These are phyloP conservation scores for Chaetomiaceae sp. DNA, from an alignment of 2,329 filamentous ascomycete genomes.

Conservation along the genomic window DNA sequence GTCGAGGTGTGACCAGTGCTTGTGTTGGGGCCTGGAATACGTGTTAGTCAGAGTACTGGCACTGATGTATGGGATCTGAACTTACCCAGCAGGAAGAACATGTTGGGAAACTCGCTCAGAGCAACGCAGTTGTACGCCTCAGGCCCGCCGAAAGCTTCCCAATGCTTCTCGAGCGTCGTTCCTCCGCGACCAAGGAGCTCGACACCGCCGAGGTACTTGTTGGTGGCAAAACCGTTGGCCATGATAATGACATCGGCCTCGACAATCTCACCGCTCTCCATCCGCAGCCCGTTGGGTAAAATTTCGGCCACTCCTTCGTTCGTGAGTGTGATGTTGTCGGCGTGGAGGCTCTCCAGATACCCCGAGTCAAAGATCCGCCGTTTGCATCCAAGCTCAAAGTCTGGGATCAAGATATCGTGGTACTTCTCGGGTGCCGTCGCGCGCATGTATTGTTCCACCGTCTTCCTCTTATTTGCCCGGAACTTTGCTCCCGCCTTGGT, in stretches of 20 bases:
- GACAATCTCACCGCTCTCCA: slow-evolving; percentile 34
- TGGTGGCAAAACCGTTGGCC: slow-evolving; percentile 57
- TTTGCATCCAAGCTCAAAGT: slow-evolving; percentile 61
- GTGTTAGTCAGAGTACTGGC: not conserved
- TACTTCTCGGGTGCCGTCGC: slow-evolving; percentile 52
- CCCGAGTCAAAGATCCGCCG: slow-evolving; percentile 55
- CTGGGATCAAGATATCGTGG: slow-evolving; percentile 55
- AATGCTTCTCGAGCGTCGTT: slow-evolving; percentile 48
- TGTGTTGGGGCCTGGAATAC: slow-evolving; percentile 52
- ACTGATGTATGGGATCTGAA: not conserved
- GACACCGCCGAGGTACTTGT: slow-evolving; percentile 48
- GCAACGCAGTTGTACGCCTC: slow-evolving; percentile 57
- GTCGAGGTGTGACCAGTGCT: slow-evolving; percentile 52
- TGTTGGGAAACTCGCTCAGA: slow-evolving; percentile 59
- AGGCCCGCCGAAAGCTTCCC: slow-evolving; percentile 54
- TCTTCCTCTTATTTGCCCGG: slow-evolving; percentile 35
- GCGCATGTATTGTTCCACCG: slow-evolving; percentile 39
- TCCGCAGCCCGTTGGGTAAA: slow-evolving; percentile 37
- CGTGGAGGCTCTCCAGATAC: slow-evolving; percentile 50
- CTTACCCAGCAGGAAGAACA: slow-evolving; percentile 55
- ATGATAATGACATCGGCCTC: slow-evolving; percentile 57
- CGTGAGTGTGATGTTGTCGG: slow-evolving; percentile 43
- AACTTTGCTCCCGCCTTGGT: slow-evolving; percentile 34
- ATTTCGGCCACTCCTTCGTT: slow-evolving; percentile 46
- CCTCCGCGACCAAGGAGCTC: slow-evolving; percentile 48